These are phyloP conservation scores for Saccharomycopsis lassenensis DNA, from an alignment of 805 yeast genomes.

Conservation along the genomic window DNA sequence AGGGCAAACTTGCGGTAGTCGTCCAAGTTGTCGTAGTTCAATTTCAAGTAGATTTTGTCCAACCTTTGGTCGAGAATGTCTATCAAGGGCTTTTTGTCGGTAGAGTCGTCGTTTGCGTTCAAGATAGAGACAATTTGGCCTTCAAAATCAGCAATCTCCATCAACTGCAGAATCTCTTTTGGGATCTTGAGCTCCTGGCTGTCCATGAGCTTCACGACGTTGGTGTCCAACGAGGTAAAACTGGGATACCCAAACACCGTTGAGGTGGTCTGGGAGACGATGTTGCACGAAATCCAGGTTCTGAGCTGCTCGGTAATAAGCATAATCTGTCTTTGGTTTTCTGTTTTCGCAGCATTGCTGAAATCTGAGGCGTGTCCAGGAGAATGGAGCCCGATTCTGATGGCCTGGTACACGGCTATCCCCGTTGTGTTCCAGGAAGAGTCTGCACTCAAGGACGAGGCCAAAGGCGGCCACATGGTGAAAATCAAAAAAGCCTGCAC, in stretches of 20 bases:
- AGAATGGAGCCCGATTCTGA: conserved; percentile 81
- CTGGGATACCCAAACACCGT: conserved; percentile 93
- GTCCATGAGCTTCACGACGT: conserved; percentile 43
- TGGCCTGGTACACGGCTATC: conserved; percentile 85
- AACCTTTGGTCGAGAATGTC: conserved; percentile 61
- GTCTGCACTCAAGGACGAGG: conserved; percentile 90
- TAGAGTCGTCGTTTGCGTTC: conserved; percentile 32
- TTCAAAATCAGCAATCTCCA: conserved; percentile 76
- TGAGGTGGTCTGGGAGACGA: conserved; percentile 82
- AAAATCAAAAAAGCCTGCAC: conserved; percentile 87
- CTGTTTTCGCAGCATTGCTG: conserved; percentile 27
- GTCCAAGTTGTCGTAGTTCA: conserved; percentile 42
- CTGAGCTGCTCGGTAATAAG: conserved; percentile 65
- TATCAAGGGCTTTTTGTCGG: conserved; percentile 66
- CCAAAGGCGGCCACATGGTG: conserved; percentile 93
- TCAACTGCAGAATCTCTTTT: conserved; percentile 56
- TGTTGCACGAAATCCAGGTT: conserved; percentile 92
- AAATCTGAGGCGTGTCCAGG: conserved; percentile 56
- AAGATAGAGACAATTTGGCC: conserved; percentile 73
- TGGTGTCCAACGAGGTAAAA: conserved; percentile 75
- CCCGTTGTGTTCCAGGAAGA: conserved; percentile 95
- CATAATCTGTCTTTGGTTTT: conserved; percentile 27
- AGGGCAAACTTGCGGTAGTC: conserved; percentile 61
- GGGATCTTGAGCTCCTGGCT: conserved; percentile 36
- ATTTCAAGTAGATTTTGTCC: conserved; percentile 60